Conservation (phyloP, 2,329 filamentous ascomycete genomes). For the Talaromyces sp. region DNA sequence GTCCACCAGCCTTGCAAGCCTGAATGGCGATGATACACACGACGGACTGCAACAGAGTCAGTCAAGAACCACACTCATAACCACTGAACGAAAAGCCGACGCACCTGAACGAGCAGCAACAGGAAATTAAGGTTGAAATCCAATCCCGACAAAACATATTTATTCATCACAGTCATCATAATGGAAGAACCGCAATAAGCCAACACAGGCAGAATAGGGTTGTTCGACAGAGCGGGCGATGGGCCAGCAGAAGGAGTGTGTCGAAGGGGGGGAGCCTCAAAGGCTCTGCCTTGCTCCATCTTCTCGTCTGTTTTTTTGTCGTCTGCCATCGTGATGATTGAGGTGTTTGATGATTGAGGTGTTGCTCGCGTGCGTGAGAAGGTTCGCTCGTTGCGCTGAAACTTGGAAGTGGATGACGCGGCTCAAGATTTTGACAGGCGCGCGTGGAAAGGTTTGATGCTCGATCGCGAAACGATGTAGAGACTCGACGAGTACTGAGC, state of each 20-base stretch:
- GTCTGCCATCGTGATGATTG: constrained; percentile 71
- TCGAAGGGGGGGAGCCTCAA: constrained; percentile 5
- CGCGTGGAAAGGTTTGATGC: not conserved
- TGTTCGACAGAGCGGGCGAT: constrained; percentile 59
- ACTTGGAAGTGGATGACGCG: constrained; percentile 7
- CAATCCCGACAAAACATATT: constrained; percentile 88
- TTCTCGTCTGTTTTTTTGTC: constrained; percentile 78
- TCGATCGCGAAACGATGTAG: not conserved
- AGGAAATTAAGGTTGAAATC: constrained; percentile 97
- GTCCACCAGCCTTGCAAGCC: constrained; percentile 70
- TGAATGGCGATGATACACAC: constrained; percentile 86
- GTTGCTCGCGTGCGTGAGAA: not conserved
- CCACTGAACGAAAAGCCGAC: constrained; percentile 25
- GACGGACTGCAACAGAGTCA: constrained; percentile 59
- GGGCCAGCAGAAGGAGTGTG: not conserved
- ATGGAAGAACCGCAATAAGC: constrained; percentile 96
- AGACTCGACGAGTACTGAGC: too few relatives aligned
- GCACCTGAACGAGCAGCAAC: constrained; percentile 86
- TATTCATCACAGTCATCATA: constrained; percentile 99
- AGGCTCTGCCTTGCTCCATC: constrained; percentile 40
- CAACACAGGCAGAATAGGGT: constrained; percentile 73
- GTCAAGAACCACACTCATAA: not conserved
- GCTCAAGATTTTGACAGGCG: not conserved
- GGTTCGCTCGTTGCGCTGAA: not conserved
- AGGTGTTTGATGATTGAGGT: constrained; percentile 40